Evolutionary conservation across 2,329 filamentous ascomycete genomes (phyloP).

Genomic region (Cladorrhinum sp.): DNA sequence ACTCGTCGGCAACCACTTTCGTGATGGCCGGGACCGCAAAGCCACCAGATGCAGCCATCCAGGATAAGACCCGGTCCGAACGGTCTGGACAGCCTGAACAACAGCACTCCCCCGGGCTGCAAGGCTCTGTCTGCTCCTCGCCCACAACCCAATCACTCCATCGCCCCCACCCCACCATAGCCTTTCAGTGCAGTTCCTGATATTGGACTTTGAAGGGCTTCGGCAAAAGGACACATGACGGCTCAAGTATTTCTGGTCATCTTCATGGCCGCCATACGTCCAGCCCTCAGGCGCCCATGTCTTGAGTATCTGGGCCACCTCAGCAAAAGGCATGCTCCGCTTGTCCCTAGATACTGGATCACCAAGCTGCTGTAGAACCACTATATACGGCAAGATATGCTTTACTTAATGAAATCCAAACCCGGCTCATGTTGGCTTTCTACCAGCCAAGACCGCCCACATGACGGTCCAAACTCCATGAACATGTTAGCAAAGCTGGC

Average conservation of each 20-base stretch:
- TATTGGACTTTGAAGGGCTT: background rate
- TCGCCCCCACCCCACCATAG: background rate
- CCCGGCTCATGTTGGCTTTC: conserved; percentile 1
- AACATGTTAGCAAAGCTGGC: background rate
- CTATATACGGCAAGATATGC: conserved; percentile 31
- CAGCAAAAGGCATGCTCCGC: background rate
- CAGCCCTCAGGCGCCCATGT: background rate
- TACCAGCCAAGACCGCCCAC: background rate
- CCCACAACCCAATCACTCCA: background rate
- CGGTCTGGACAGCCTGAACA: background rate
- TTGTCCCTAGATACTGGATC: conserved; percentile 18
- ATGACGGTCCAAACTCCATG: background rate
- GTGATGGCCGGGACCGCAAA: background rate
- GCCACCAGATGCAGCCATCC: background rate
- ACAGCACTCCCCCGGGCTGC: background rate
- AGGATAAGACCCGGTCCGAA: background rate
- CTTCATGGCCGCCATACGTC: background rate
- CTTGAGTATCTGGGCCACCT: background rate
- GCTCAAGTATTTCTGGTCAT: background rate
- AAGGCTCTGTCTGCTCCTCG: background rate
- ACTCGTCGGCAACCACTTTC: background rate
- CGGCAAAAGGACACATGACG: background rate
- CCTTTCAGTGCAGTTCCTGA: background rate
- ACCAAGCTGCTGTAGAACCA: conserved; percentile 23
- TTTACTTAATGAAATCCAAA: conserved; percentile 26